Conservation (phyloP, 108 stramenopile species). For the Conticribra guillardii region DNA sequence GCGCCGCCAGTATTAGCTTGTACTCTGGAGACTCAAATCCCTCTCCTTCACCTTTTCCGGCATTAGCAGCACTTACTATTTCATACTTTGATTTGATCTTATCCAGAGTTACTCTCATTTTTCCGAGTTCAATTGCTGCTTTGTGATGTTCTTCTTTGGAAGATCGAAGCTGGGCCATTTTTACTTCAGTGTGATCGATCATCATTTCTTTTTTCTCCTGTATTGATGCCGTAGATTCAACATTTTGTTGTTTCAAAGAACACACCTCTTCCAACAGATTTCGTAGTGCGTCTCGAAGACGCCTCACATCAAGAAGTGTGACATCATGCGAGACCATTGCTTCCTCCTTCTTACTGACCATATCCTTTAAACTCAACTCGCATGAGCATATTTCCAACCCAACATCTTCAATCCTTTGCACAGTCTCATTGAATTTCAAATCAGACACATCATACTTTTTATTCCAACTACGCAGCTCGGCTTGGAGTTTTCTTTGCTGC, state of each 20-base stretch:
- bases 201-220: conserved; percentile 69
- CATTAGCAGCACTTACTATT: conserved; percentile 30
- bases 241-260: conserved; percentile 70
- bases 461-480: conserved; percentile 58
- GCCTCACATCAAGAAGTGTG: conserved; percentile 73
- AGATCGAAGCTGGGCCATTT: conserved; percentile 59
- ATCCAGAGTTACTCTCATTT: conserved; percentile 57
- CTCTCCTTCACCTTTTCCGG: conserved; percentile 48
- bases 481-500: conserved; percentile 60
- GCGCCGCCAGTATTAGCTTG: conserved; percentile 83
- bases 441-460: conserved; percentile 46
- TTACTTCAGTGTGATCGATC: conserved; percentile 60
- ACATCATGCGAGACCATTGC: conserved; percentile 80
- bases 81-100: conserved; percentile 78
- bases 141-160: conserved; percentile 85
- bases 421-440: conserved; percentile 34
- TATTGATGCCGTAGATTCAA: conserved; percentile 64
- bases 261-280: conserved; percentile 68
- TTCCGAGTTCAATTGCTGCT: conserved; percentile 65
- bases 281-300: conserved; percentile 64
- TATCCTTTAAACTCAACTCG: conserved; percentile 55
- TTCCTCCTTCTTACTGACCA: conserved; percentile 54
- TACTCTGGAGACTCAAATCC: conserved; percentile 69
- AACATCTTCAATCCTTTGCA: conserved; percentile 53
- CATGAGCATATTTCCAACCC: conserved; percentile 70